A percentile compares a stretch with the other conserved stretches of the same genome.
phyloP scores from a whole-genome alignment of 208 protist species.

The Leishmania major region DNA sequence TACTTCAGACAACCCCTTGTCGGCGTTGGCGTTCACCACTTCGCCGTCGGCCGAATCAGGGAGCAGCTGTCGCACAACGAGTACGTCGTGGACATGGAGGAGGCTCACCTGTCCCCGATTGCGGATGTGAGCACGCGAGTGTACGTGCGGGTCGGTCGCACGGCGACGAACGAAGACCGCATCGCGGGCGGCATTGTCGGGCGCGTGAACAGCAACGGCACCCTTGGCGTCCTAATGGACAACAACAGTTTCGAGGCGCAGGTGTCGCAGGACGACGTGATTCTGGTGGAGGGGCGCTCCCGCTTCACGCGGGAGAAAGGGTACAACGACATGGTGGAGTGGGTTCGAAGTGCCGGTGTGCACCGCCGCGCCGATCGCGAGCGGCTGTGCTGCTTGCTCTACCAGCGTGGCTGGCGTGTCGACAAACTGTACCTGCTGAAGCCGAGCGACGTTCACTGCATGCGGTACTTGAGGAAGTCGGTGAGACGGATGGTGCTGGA shows the following conservation, averaged over 20 bases:
- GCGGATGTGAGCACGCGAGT: conserved; percentile 83
- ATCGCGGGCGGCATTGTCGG: conserved; percentile 76
- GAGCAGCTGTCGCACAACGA: conserved; percentile 56
- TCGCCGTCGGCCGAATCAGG: conserved; percentile 61
- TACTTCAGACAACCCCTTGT: conserved; percentile 73
- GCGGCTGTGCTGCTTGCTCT: conserved; percentile 53
- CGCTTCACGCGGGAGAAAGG: conserved; percentile 44
- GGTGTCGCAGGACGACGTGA: conserved; percentile 63
- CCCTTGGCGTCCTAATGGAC: conserved; percentile 81
- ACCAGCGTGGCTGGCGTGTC: conserved; percentile 64
- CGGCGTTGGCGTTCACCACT: conserved; percentile 66
- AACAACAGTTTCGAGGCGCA: conserved; percentile 74
- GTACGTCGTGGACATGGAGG: conserved; percentile 72
- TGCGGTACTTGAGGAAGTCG: conserved; percentile 55
- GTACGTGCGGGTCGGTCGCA: conserved; percentile 55
- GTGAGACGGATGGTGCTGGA: conserved; percentile 62
- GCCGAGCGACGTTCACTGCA: conserved; percentile 45
- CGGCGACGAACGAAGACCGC: conserved; percentile 30
- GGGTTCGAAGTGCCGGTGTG: conserved; percentile 64
- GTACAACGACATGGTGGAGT: conserved; percentile 51
- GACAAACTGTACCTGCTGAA: conserved; percentile 58
- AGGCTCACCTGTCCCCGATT: conserved; percentile 68
- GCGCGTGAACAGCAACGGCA: conserved; percentile 86
- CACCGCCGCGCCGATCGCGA: conserved; percentile 45
- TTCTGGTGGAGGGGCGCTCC: conserved; percentile 68